Base-by-base conservation (phyloP, 2,329 filamentous ascomycete species). In the Curvularia spicifera region DNA sequence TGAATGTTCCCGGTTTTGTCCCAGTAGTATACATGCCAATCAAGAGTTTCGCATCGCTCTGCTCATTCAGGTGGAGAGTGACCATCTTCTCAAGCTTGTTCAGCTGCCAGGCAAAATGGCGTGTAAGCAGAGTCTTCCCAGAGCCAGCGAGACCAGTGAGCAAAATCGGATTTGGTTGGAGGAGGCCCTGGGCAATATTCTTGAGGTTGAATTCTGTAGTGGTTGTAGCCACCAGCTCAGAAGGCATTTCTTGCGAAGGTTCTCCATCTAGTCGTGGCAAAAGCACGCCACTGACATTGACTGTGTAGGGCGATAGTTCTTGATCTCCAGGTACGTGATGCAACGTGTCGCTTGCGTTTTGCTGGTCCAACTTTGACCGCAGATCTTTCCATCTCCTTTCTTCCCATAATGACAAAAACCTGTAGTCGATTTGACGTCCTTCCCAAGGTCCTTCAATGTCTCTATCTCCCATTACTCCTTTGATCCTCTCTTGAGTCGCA, bases 31-130 rank as follows among this genome's bases (percentile, higher is more conserved):
- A 98, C 74, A 98, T 87, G 3, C 95, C 95, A 62, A 99, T 87
- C 40, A 99, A 86, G 80, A 96, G 91, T 77, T 99, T 99, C 0
- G 94, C 93, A 78, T 99, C 95, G 2, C 93, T 98, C 77, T 99
- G 96, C 77, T 98, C 95, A 73, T 99, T 99, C 33, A 99, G 82
- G 77, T 99, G 94, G 29, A 99, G 83, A 3, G 94, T 98, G 51
- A 99, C 90, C 87, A 99, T 93, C 58, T 86, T 87, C 5, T 88
- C 85, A 22, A 91, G 86, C 78, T 91, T 91, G 60, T 90, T 91
- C 54, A 98, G 85, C 66, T 89, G 86, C 68, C 86, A 86, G 24
- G 94, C 93, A 59, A 94, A 85, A 73, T 97, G 89, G 64, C 91
- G 90, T 13, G 96, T 86, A 20, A 96, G 78, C 0, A 91, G 88